Base-by-base conservation (phyloP, 768 basidiomycete species). In the Ephemerocybe angulata region DNA sequence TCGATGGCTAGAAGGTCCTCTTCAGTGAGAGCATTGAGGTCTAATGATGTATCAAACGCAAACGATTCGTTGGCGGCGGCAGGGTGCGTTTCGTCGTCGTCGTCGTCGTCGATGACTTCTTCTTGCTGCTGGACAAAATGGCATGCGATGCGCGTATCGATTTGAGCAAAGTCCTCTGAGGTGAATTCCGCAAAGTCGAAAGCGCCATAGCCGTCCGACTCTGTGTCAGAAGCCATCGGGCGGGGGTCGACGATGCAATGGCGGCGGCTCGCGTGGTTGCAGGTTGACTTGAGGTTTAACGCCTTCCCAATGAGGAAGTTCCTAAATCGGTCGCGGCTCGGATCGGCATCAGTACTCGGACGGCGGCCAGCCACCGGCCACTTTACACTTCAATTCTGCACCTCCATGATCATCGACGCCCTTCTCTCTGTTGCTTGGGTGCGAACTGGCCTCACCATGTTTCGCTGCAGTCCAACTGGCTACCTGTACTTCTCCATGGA, bases 161-260 rank as follows among this genome's bases (percentile, higher is more conserved):
- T 70, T 24, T 66, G 63, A 2, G 70, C 74, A 37, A 86, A 74
- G 24, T 88, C 84, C 29, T 83, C 76, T 24, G 75, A 74, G 0
- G 83, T 83, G 57, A 86, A 81, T 46, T 79, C 80, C 0, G 80
- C 75, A 47, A 86, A 71, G 60, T 81, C 68, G 63, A 71, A 81
- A 3, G 61, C 68, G 19, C 75, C 76, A 59, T 73, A 86, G 29
- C 59, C 59, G 49, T 70, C 67, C 27, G 63, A 62, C 51, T 63
- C 51, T 35, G 56, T 50, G 47, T 60, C 63, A 27, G 64, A 64
- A 67, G 48, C 31, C 48, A 69, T 63, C 56, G 44, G 12, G 27
- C 29, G 17, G 21, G 21, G 35, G 5, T 41, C 15, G n/a, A 42
- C 24, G 31, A 22, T 29, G 28, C 10, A 50, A 28, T 25, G 33